A percentile compares a stretch with the other conserved stretches of the same genome.
Evolutionary conservation across 1,284 basidiomycete species (phyloP).

Genomic region (Testicularia cyperi): DNA sequence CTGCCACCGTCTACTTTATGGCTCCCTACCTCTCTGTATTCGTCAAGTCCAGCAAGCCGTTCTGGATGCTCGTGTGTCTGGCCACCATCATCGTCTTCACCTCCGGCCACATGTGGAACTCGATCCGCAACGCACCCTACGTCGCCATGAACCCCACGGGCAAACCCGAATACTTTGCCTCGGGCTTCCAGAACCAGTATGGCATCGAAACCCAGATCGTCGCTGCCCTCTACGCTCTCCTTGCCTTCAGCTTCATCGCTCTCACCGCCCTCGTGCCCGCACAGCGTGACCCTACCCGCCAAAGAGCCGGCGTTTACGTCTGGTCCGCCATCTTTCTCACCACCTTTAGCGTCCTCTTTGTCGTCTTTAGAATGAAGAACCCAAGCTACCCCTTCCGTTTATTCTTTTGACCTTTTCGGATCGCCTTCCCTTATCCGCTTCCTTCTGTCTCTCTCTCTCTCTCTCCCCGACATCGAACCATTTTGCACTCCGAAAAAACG

Average conservation of each 20-base stretch:
- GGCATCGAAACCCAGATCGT: conserved; percentile 91
- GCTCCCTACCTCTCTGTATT: conserved; percentile 16
- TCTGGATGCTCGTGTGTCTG: conserved; percentile 42
- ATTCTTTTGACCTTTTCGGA: conserved; percentile 43
- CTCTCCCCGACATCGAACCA: too few relatives aligned
- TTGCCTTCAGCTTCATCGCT: conserved; percentile 79
- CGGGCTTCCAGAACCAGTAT: conserved; percentile 84
- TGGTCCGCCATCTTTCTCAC: conserved; percentile 82
- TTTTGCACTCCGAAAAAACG: too few relatives aligned
- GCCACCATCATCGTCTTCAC: conserved; percentile 55
- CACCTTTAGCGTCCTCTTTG: conserved; percentile 83
- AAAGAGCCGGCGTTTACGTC: conserved; percentile 82
- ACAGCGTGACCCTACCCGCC: conserved; percentile 72
- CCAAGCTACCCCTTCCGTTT: conserved; percentile 47
- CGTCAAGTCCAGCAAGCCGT: conserved; percentile 14
- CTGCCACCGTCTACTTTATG: conserved; percentile 19
- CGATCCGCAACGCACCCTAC: conserved; percentile 81
- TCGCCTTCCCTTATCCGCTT: too few relatives aligned
- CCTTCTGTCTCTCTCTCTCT: too few relatives aligned
- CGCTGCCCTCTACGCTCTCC: conserved; percentile 77
- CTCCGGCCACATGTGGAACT: conserved; percentile 83
- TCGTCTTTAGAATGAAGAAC: conserved; percentile 89
- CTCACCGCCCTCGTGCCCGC: conserved; percentile 78
- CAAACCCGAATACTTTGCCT: conserved; percentile 76
- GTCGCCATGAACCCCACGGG: conserved; percentile 64